Conservation (phyloP, 2,329 filamentous ascomycete genomes). For the Dryadomyces quercus-mongolicae region DNA sequence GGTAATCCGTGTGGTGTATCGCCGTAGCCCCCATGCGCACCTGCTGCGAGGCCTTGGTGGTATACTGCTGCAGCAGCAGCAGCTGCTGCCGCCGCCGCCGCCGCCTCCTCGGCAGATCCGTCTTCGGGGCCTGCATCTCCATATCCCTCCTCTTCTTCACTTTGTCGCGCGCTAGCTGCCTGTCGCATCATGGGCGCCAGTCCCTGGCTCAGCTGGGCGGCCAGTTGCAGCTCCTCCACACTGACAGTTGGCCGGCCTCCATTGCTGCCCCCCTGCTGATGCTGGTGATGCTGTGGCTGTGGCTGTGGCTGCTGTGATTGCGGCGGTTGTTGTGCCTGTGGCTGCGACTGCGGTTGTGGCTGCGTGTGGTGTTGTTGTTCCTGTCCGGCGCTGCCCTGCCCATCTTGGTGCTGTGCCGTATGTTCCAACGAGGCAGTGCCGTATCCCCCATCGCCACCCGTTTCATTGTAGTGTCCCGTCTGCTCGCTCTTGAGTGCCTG, state of each 20-base stretch:
- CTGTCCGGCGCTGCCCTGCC: background rate
- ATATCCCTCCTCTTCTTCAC: slow-evolving; percentile 15
- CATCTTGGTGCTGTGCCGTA: slow-evolving; percentile 5
- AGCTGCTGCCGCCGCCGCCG: background rate
- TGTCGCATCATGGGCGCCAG: slow-evolving; percentile 39
- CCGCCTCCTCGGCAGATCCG: background rate
- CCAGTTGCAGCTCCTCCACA: slow-evolving; percentile 44
- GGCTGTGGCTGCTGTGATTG: slow-evolving; percentile 6
- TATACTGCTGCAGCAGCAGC: background rate
- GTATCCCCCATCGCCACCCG: slow-evolving; percentile 2
- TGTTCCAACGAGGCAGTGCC: slow-evolving; percentile 1
- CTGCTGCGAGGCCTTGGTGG: slow-evolving; percentile 4
- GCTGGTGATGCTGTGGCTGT: slow-evolving; percentile 24
- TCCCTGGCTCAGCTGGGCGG: slow-evolving; percentile 44
- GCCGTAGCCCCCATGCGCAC: slow-evolving; percentile 10
- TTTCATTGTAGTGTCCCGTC: background rate
- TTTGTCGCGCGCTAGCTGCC: slow-evolving; percentile 24
- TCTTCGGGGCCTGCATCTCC: background rate
- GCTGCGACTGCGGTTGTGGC: slow-evolving; percentile 11
- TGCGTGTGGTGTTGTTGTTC: slow-evolving; percentile 14
- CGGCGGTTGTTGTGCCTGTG: background rate
- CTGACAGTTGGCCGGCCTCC: slow-evolving; percentile 25
- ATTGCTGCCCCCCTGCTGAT: slow-evolving; percentile 24
- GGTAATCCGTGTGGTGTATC: slow-evolving; percentile 14
- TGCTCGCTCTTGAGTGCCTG: slow-evolving; percentile 10